Base-by-base conservation (phyloP, 2,329 filamentous ascomycete species). In the Colletotrichum melonis region DNA sequence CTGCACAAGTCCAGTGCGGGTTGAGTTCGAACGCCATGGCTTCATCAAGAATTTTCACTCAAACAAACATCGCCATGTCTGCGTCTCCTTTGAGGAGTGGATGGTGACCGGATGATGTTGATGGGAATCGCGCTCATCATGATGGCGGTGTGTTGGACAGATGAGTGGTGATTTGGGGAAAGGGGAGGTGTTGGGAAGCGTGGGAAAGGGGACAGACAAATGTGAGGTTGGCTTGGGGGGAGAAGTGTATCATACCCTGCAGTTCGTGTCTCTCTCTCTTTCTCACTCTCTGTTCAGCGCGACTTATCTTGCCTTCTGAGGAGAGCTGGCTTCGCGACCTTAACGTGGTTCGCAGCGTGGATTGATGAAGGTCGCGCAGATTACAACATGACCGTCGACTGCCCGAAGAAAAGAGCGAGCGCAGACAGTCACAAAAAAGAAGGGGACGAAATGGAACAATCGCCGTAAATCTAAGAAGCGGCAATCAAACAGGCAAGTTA, bases 191-290 rank as follows among this genome's bases (percentile, higher is more conserved):
- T 22, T n/a, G 42, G 8, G 42, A 11, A 49, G 42, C 19, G 42
- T 22, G 42, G 42, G 42, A 49, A 49, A 49, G 65, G 35, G 35
- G 26, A 52, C 35, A 32, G 26, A 52, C 35, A 32, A 63, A 49
- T 49, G 69, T 67, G 66, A 73, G 68, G 64, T 67, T 64, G 72
- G 60, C 63, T 62, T 54, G 46, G 74, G 68, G 74, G 65, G 46
- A 28, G 62, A 69, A 66, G 72, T 66, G 66, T 63, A 75, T 70
- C 73, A 71, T 75, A 75, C 73, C 73, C 73, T 71, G 67, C 67
- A 64, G 67, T 73, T 73, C 67, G 52, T 52, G 26, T 35, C 60
- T 73, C 35, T 63, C 16, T 26, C 26, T 26, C 26, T 26, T 26
- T 52, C 5, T 67, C 5, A 32, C 30, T 32, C 30, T 26, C 63